A percentile compares a stretch with the other conserved stretches of the same genome.
phyloP scores from a whole-genome alignment of 2,329 filamentous ascomycete species.

The Chalaropsis thielavioides region DNA sequence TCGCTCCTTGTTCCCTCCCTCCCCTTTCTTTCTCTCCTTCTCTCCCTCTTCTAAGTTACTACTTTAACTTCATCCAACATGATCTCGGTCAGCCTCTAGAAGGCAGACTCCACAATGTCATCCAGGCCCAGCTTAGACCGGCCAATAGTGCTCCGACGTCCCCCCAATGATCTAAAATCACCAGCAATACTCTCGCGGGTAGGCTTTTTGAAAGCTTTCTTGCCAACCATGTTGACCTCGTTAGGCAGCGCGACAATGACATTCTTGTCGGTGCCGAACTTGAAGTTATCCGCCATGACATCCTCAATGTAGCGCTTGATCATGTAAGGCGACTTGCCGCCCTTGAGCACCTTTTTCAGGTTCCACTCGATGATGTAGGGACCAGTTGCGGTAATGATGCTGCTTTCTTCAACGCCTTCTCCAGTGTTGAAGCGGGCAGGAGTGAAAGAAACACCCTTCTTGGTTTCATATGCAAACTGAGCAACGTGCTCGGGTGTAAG shows the following conservation, averaged over 20 bases:
- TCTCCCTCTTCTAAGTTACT: background rate
- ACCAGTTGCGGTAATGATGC: conserved; percentile 90
- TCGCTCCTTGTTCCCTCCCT: background rate
- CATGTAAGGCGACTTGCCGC: conserved; percentile 74
- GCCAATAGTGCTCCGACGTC: conserved; percentile 36
- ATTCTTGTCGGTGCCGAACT: conserved; percentile 92
- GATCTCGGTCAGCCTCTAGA: conserved; percentile 25
- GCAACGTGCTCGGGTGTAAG: conserved; percentile 86
- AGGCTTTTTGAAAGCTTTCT: conserved; percentile 68
- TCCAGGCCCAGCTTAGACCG: conserved; percentile 63
- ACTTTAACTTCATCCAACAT: background rate
- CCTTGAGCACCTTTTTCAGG: conserved; percentile 72
- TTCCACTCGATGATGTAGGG: conserved; percentile 97
- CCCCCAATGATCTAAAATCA: conserved; percentile 31
- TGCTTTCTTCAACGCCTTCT: conserved; percentile 66
- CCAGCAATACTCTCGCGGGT: conserved; percentile 85
- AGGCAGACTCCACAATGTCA: conserved; percentile 66
- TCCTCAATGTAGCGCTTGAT: conserved; percentile 95
- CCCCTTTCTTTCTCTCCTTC: background rate
- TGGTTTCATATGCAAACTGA: conserved; percentile 94
- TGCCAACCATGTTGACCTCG: conserved; percentile 94
- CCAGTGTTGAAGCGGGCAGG: conserved; percentile 89
- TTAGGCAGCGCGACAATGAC: conserved; percentile 94
- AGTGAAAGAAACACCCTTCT: conserved; percentile 72
- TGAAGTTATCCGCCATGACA: conserved; percentile 97